Percentiles rank a stretch among this genome's conserved stretches.
Conservation (phyloP, 164 flowering plant genomes). For the Santalum album region DNA sequence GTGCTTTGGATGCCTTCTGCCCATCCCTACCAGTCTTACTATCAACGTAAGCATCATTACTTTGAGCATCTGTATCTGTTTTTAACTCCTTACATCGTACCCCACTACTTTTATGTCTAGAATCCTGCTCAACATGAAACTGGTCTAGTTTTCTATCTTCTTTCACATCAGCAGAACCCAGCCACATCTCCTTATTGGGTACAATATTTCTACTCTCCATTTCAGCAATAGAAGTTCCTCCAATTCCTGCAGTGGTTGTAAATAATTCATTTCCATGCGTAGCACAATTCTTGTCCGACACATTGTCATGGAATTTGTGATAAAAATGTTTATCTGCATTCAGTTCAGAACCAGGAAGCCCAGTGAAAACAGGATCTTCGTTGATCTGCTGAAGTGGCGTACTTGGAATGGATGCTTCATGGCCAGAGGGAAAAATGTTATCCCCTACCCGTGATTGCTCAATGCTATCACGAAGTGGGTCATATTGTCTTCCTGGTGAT, state of each 20-base stretch:
- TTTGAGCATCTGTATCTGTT: conserved; percentile 16
- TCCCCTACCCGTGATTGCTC: conserved; percentile 31
- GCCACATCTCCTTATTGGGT: conserved; percentile 20
- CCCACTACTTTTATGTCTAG: conserved; percentile 17
- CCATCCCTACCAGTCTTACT: conserved; percentile 14
- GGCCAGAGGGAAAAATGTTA: conserved; percentile 18
- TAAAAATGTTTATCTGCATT: conserved; percentile 17
- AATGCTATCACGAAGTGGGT: conserved; percentile 64
- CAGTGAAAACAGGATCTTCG: conserved; percentile 19
- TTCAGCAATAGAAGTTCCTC: conserved; percentile 22
- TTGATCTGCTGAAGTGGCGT: conserved; percentile 15
- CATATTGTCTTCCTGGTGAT: conserved; percentile 44
- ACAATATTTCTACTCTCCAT: conserved; percentile 12
- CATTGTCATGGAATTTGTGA: conserved; percentile 10
- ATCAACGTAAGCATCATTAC: conserved; percentile 18
- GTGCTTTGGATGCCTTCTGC: conserved; percentile 40
- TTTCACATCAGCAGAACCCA: conserved; percentile 13
- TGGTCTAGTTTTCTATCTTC: conserved; percentile 18
- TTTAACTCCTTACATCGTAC: conserved; percentile 15
- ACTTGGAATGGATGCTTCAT: conserved; percentile 13
- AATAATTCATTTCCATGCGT: conserved; percentile 13
- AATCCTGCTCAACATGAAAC: conserved; percentile 9
- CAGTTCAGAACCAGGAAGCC: conserved; percentile 10
- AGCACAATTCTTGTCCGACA: conserved; percentile 15
- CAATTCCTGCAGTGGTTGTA: conserved; percentile 19